A percentile compares a stretch with the other conserved stretches of the same genome.
Conservation (phyloP, 2,329 filamentous ascomycete genomes). For the Botrytis sinoallii region DNA sequence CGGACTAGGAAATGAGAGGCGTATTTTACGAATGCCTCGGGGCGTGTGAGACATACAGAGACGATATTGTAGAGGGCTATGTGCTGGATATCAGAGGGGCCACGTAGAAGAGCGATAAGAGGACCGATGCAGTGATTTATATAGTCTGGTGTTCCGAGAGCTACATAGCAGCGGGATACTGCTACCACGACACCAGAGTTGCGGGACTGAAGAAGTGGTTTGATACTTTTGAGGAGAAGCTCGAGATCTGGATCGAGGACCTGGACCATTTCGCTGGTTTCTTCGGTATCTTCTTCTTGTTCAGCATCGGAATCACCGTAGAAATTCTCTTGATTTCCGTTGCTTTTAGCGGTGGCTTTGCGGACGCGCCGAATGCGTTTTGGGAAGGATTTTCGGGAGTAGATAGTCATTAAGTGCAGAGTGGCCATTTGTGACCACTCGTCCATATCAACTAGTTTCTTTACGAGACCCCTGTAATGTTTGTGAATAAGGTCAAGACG, state of each 20-base stretch:
- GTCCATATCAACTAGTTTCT: conserved; percentile 96
- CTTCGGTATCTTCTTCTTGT: conserved; percentile 40
- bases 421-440: conserved; percentile 94
- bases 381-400: conserved; percentile 86
- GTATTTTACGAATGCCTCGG: conserved; percentile 81
- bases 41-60: conserved; percentile 75
- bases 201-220: conserved; percentile 82
- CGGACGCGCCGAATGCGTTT: conserved; percentile 57
- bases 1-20: conserved; percentile 86
- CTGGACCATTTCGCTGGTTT: conserved; percentile 49
- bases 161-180: conserved; percentile 79
- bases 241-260: conserved; percentile 79
- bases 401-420: conserved; percentile 75
- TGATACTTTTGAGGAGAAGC: conserved; percentile 74
- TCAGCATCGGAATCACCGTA: conserved; percentile 64
- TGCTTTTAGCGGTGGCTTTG: conserved; percentile 37
- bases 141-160: conserved; percentile 77
- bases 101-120: conserved; percentile 78
- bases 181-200: conserved; percentile 91
- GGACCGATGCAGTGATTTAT: conserved; percentile 75
- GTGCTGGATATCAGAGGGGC: conserved; percentile 82
- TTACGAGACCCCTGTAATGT: conserved; percentile 80
- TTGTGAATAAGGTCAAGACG: conserved; percentile 85
- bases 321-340: conserved; percentile 62
- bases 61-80: conserved; percentile 93